A percentile compares a stretch with the other conserved stretches of the same genome.
phyloP scores from a whole-genome alignment of 805 yeast species.

The Teunomyces pallodes region DNA sequence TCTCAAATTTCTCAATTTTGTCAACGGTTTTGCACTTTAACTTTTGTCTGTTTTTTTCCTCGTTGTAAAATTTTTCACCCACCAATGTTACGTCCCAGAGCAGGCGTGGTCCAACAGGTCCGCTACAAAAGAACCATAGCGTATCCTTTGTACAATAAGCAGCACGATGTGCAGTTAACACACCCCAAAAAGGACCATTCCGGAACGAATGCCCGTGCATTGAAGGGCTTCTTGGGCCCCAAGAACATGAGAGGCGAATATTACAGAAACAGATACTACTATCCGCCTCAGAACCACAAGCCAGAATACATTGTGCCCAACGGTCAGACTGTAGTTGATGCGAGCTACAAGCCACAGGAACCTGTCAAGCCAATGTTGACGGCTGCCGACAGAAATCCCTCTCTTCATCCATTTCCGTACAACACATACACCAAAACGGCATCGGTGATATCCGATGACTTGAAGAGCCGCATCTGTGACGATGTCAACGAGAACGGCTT shows the following conservation, averaged over 20 bases:
- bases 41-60: background rate
- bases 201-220: conserved; percentile 57
- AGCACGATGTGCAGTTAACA: conserved; percentile 25
- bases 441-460: conserved; percentile 51
- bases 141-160: conserved; percentile 33
- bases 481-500: conserved; percentile 53
- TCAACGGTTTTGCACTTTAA: background rate
- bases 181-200: conserved; percentile 40
- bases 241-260: conserved; percentile 81
- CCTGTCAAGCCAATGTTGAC: conserved; percentile 12
- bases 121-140: conserved; percentile 31
- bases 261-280: conserved; percentile 68
- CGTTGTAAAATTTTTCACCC: background rate
- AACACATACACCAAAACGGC: conserved; percentile 72
- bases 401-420: conserved; percentile 78
- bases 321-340: conserved; percentile 33
- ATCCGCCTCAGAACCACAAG: conserved; percentile 61
- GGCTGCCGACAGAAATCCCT: conserved; percentile 18
- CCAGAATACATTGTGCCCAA: conserved; percentile 72
- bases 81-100: conserved; percentile 2
- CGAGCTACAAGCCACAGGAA: conserved; percentile 22
- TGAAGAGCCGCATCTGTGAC: conserved; percentile 58
- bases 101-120: conserved; percentile 7
- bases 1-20: background rate
- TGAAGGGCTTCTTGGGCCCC: conserved; percentile 80